These are phyloP conservation scores for Parachaetomium inaequale DNA, from an alignment of 495 filamentous ascomycete species.

Conservation along the genomic window DNA sequence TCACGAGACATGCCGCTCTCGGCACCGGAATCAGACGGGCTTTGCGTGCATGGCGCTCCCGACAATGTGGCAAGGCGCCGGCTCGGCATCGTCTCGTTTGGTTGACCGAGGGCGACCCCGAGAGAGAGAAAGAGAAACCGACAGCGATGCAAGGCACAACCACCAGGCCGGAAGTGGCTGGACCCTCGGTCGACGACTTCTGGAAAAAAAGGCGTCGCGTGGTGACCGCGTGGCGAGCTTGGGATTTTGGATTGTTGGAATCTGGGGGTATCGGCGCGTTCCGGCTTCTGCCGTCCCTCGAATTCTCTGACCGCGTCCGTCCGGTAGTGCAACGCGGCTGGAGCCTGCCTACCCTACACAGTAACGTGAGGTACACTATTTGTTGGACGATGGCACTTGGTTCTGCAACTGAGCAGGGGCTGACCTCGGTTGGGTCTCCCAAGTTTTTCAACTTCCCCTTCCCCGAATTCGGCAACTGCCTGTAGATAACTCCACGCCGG, in stretches of 20 bases:
- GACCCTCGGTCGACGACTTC: neutral
- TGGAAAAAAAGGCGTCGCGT: neutral
- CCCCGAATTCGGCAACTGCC: neutral
- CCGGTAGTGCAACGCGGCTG: neutral
- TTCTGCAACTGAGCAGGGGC: neutral
- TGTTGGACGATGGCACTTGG: neutral
- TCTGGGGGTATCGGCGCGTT: too few species aligned
- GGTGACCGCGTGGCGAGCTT: slow-evolving; percentile 1
- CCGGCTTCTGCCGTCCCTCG: neutral
- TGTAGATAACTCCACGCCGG: neutral
- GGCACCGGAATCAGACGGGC: neutral
- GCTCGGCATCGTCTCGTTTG: slow-evolving; percentile 5
- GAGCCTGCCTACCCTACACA: neutral
- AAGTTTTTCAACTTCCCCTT: neutral
- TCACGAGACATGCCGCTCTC: neutral
- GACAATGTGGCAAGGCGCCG: neutral
- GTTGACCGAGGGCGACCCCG: slow-evolving; percentile 1
- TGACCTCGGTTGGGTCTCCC: neutral
- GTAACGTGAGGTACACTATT: neutral
- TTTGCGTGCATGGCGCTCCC: neutral
- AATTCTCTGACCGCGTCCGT: neutral
- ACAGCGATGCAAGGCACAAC: neutral
- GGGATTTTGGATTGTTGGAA: neutral
- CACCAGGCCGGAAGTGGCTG: neutral
- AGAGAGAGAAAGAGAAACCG: neutral